Conservation (phyloP, 2,329 filamentous ascomycete species). For the Pseudogymnoascus sp. region DNA sequence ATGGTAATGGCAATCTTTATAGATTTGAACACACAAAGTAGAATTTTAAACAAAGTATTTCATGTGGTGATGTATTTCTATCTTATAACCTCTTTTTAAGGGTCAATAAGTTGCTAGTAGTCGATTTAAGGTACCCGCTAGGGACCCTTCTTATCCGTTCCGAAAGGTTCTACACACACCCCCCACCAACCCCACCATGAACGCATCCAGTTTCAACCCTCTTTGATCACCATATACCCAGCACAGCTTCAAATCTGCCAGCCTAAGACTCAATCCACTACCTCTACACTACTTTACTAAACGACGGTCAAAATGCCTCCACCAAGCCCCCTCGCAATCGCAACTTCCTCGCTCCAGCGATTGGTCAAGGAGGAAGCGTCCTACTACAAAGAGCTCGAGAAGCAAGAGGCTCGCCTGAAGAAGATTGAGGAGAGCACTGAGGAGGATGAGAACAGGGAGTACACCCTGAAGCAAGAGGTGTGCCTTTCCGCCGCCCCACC, state of each 20-base stretch:
- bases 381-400: constrained; percentile 76
- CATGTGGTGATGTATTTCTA: not conserved
- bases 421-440: constrained; percentile 44
- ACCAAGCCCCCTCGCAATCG: constrained; percentile 67
- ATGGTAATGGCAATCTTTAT: not conserved
- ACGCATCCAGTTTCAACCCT: not conserved
- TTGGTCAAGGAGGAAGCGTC: constrained; percentile 85
- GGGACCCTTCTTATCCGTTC: constrained; percentile 2
- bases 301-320: constrained; percentile 54
- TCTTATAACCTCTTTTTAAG: not conserved
- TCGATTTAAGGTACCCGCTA: not conserved
- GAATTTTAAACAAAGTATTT: not conserved
- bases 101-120: not conserved
- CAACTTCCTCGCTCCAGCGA: constrained; percentile 69
- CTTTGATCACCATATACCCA: not conserved
- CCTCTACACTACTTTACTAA: not conserved
- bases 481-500: constrained; percentile 19
- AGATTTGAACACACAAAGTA: not conserved
- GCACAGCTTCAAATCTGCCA: not conserved
- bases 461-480: constrained; percentile 79
- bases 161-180: not conserved
- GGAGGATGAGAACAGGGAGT: constrained; percentile 68
- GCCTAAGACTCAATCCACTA: not conserved
- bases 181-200: not conserved
- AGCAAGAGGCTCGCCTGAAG: constrained; percentile 63